A percentile compares a stretch with the other conserved stretches of the same genome.
phyloP scores from a whole-genome alignment of 306 rosid species.

The Corylus heterophylla region DNA sequence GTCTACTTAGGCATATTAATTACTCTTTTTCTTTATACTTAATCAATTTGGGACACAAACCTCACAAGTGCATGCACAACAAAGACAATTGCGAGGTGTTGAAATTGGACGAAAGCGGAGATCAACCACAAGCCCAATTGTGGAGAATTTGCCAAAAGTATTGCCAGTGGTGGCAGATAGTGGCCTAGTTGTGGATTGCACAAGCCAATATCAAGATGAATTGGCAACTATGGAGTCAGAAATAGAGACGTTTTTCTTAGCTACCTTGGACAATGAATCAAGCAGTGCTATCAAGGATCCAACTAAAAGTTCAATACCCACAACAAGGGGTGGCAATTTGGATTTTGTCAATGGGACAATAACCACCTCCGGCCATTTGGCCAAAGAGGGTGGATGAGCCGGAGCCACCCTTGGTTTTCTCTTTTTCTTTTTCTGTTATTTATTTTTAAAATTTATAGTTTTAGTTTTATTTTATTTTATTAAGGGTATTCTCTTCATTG shows the following conservation, averaged over 20 bases:
- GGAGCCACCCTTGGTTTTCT: too few species aligned
- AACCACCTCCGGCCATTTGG: too few species aligned
- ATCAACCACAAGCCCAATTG: constrained; percentile 48
- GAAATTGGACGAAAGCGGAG: constrained; percentile 64
- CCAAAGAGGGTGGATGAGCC: too few species aligned
- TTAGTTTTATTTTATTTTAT: too few species aligned
- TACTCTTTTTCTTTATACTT: too few species aligned
- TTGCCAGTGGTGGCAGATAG: constrained; percentile 20
- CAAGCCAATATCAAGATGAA: constrained; percentile 42
- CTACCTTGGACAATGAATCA: constrained; percentile 47
- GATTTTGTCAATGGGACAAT: constrained; percentile 34
- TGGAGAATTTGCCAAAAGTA: constrained; percentile 56
- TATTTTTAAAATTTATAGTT: too few species aligned
- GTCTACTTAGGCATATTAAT: too few species aligned
- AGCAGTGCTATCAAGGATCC: constrained; percentile 44
- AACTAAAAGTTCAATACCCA: constrained; percentile 24
- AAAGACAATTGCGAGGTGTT: constrained; percentile 32
- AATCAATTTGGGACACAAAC: too few species aligned
- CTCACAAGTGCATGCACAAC: too few species aligned
- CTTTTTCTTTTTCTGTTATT: too few species aligned
- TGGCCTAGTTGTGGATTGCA: constrained; percentile 22
- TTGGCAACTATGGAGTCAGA: constrained; percentile 47
- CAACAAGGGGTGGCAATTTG: constrained; percentile 27
- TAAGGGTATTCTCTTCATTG: too few species aligned
- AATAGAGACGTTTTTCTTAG: constrained; percentile 53